Evolutionary conservation across 352 stramenopile species (phyloP).

Genomic region (Elongisporangium prolatum): DNA sequence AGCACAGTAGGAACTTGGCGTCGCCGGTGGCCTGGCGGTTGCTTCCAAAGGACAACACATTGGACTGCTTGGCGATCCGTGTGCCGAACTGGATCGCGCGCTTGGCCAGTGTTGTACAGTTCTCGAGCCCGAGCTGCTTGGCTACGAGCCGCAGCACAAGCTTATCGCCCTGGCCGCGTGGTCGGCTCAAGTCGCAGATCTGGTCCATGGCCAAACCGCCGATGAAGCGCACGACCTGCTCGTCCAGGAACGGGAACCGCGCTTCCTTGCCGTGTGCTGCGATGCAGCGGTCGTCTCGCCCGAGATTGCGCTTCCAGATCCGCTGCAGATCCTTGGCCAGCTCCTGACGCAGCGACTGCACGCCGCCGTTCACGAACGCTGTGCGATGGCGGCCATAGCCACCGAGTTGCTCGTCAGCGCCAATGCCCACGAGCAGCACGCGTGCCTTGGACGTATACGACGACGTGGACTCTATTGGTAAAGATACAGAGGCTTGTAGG

Average conservation of each 20-base stretch:
- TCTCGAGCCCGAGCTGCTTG: constrained; percentile 52
- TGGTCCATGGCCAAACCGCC: constrained; percentile 50
- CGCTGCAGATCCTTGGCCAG: constrained; percentile 85
- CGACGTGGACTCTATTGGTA: not conserved
- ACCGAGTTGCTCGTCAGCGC: constrained; percentile 94
- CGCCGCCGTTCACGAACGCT: constrained; percentile 59
- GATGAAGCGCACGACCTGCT: constrained; percentile 84
- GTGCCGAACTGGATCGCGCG: constrained; percentile 94
- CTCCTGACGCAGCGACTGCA: constrained; percentile 65
- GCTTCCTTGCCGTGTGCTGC: constrained; percentile 90
- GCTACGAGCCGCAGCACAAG: constrained; percentile 84
- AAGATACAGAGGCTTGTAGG: not conserved
- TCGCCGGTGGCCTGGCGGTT: constrained; percentile 47
- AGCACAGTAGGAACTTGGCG: constrained; percentile 20
- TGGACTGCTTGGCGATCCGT: constrained; percentile 89
- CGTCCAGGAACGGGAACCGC: constrained; percentile 95
- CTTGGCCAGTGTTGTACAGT: constrained; percentile 81
- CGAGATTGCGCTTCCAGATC: constrained; percentile 95
- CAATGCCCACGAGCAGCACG: constrained; percentile 91
- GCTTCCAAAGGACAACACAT: constrained; percentile 33
- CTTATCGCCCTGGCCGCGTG: constrained; percentile 89
- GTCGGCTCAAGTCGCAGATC: constrained; percentile 77
- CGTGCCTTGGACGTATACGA: constrained; percentile 45
- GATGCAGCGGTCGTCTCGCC: constrained; percentile 94
- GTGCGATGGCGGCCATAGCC: constrained; percentile 93